A percentile compares a stretch with the other conserved stretches of the same genome.
These are phyloP conservation scores for Tieghemostelium lacteum DNA, from an alignment of 78 protist species.

Conservation along the genomic window DNA sequence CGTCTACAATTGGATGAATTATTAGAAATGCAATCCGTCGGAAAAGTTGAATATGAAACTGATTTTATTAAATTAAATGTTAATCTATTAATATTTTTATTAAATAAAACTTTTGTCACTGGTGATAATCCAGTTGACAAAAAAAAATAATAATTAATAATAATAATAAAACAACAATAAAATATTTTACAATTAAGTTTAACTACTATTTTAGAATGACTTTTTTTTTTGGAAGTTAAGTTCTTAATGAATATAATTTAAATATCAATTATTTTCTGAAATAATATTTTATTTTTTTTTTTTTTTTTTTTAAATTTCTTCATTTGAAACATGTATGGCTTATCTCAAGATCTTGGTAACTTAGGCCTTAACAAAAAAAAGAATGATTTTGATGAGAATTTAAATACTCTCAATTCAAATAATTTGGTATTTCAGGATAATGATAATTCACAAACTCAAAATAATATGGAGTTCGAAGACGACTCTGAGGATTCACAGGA, in stretches of 20 bases:
- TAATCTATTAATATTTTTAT: constrained; percentile 72
- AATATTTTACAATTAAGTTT: no score
- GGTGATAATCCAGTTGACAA: no score
- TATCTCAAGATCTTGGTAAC: not conserved
- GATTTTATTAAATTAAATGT: constrained; percentile 82
- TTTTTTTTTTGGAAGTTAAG: no score
- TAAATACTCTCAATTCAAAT: not conserved
- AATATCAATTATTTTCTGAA: no score
- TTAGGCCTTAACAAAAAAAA: not conserved
- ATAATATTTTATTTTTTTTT: no score
- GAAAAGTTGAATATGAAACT: constrained; percentile 70
- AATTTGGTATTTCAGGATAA: constrained; percentile 17
- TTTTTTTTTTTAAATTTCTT: no score
- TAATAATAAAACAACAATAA: no score
- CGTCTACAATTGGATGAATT: constrained; percentile 78
- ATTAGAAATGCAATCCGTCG: constrained; percentile 77
- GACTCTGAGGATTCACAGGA: constrained; percentile 1
- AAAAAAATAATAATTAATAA: no score
- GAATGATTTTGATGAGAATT: not conserved
- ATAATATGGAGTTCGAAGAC: not conserved
- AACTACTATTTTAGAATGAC: no score
- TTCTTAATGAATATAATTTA: no score
- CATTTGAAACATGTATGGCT: no score
- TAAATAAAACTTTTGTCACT: constrained; percentile 79
- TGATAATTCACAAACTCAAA: not conserved